Percentiles rank a stretch among this genome's conserved stretches.
Evolutionary conservation across 2,329 filamentous ascomycete genomes (phyloP).

Genomic region (Sporothrix brunneoviolacea): DNA sequence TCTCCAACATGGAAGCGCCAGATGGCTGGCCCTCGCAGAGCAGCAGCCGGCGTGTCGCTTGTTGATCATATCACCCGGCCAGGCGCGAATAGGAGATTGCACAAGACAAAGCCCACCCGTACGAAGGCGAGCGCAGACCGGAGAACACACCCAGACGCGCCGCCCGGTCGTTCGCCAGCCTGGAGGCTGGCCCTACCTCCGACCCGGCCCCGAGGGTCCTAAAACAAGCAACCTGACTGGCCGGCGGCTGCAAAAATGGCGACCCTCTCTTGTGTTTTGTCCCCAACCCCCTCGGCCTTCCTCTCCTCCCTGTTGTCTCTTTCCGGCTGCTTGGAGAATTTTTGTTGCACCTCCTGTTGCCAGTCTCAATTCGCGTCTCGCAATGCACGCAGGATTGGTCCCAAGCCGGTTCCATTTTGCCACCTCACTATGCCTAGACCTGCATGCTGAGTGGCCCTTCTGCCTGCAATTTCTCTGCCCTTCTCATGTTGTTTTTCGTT

Average conservation of each 20-base stretch:
- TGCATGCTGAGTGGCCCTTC: slow-evolving; percentile 29
- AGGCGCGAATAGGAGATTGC: too few relatives aligned
- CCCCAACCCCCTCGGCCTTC: neutral
- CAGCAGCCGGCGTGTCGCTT: neutral
- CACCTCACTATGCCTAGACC: slow-evolving; percentile 36
- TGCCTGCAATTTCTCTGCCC: slow-evolving; percentile 1
- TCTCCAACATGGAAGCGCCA: too few relatives aligned
- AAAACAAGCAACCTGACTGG: slow-evolving; percentile 12
- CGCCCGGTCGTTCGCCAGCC: neutral
- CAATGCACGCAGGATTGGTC: slow-evolving; percentile 33
- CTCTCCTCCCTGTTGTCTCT: neutral
- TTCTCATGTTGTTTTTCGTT: slow-evolving; percentile 4
- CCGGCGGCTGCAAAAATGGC: slow-evolving; percentile 5
- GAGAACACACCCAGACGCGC: too few relatives aligned
- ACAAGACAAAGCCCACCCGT: too few relatives aligned
- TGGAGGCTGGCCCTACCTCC: slow-evolving; percentile 2
- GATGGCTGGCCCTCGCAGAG: neutral
- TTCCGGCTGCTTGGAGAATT: neutral
- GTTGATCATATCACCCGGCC: neutral
- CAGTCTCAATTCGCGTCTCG: slow-evolving; percentile 21
- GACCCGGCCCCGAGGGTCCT: slow-evolving; percentile 8
- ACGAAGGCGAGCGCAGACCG: too few relatives aligned
- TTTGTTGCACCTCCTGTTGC: slow-evolving; percentile 4
- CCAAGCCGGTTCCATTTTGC: slow-evolving; percentile 37
- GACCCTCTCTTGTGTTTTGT: too few relatives aligned